Evolutionary conservation across 1,284 basidiomycete species (phyloP).

Genomic region (Trichosporon asahii): DNA sequence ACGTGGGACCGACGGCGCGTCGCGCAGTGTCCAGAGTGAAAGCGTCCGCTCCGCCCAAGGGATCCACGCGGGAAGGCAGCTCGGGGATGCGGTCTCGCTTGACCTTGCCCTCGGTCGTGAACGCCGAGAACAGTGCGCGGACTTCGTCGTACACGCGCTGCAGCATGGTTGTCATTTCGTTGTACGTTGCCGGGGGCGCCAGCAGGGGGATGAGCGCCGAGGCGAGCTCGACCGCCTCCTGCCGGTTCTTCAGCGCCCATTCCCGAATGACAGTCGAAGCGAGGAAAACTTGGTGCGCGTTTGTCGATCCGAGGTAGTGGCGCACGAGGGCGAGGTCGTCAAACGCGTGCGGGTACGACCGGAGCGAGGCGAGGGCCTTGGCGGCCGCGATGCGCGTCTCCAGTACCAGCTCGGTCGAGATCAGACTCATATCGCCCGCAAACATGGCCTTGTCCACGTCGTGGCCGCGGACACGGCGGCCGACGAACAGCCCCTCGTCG

Average conservation of each 20-base stretch:
- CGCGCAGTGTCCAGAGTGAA: slow-evolving; percentile 82
- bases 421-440: slow-evolving; percentile 80
- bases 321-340: slow-evolving; percentile 61
- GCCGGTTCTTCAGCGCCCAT: slow-evolving; percentile 65
- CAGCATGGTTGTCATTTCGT: slow-evolving; percentile 84
- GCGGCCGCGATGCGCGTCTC: slow-evolving; percentile 79
- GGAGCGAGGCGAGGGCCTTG: slow-evolving; percentile 64
- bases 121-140: slow-evolving; percentile 71
- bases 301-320: slow-evolving; percentile 78
- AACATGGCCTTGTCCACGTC: slow-evolving; percentile 98
- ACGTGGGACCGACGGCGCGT: slow-evolving; percentile 66
- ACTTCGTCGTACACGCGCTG: slow-evolving; percentile 78
- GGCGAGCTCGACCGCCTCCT: slow-evolving; percentile 64
- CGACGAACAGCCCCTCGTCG: slow-evolving; percentile 68
- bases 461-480: slow-evolving; percentile 57
- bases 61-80: slow-evolving; percentile 72
- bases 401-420: slow-evolving; percentile 74
- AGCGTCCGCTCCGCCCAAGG: slow-evolving; percentile 60
- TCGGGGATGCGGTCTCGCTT: slow-evolving; percentile 73
- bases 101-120: slow-evolving; percentile 80
- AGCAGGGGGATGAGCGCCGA: slow-evolving; percentile 66
- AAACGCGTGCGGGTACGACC: slow-evolving; percentile 21
- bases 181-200: slow-evolving; percentile 78
- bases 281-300: slow-evolving; percentile 87
- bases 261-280: slow-evolving; percentile 82